Evolutionary conservation across 495 filamentous ascomycete species (phyloP).

Genomic region (Haplographium delicatum): DNA sequence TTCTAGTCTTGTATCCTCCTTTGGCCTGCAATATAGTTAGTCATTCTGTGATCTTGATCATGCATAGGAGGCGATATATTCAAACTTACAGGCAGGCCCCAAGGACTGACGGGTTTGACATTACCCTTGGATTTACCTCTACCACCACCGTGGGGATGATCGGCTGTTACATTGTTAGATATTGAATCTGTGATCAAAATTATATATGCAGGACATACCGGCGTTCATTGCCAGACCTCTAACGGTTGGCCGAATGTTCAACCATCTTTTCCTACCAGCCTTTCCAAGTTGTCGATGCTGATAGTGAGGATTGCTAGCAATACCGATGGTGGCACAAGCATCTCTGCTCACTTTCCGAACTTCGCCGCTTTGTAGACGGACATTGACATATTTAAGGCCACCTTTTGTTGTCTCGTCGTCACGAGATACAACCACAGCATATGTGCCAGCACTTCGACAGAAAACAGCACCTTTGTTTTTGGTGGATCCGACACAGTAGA

Average conservation of each 20-base stretch:
- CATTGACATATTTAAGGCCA: constrained; percentile 59
- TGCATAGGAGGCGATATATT: background rate
- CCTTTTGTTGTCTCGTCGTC: constrained; percentile 54
- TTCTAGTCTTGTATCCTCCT: constrained; percentile 92
- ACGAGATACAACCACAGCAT: constrained; percentile 80
- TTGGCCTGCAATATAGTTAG: constrained; percentile 56
- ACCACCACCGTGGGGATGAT: constrained; percentile 98
- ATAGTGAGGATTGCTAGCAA: constrained; percentile 87
- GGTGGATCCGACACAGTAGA: constrained; percentile 82
- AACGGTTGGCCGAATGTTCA: constrained; percentile 90
- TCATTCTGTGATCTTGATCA: background rate
- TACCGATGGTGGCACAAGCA: constrained; percentile 88
- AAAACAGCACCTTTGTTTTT: constrained; percentile 72
- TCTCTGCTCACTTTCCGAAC: constrained; percentile 81
- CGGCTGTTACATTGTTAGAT: constrained; percentile 35
- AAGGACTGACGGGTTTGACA: constrained; percentile 85
- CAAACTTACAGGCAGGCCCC: constrained; percentile 83
- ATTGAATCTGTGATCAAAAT: background rate
- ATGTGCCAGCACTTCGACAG: constrained; percentile 89
- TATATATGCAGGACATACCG: constrained; percentile 39
- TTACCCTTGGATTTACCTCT: constrained; percentile 99
- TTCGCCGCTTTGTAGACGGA: constrained; percentile 88
- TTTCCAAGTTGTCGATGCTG: constrained; percentile 90
- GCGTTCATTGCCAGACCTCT: constrained; percentile 98
- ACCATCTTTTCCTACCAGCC: constrained; percentile 85